phyloP scores from a whole-genome alignment of 2,329 filamentous ascomycete genomes.

The Tolypocladium album region DNA sequence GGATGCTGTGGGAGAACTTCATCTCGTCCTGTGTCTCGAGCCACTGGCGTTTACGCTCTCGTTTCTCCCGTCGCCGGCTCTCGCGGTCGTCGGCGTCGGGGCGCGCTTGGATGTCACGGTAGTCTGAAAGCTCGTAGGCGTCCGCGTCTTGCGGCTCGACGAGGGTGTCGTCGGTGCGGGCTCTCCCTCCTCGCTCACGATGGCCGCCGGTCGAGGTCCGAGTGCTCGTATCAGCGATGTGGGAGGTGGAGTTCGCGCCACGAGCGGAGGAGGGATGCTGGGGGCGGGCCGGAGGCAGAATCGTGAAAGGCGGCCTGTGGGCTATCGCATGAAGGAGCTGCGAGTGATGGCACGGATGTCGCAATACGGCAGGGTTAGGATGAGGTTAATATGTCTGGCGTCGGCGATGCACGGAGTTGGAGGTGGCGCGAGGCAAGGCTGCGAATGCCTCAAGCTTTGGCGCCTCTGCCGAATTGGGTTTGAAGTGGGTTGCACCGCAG shows the following conservation, averaged over 20 bases:
- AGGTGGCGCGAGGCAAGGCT: not conserved
- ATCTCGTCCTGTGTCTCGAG: slow-evolving; percentile 74
- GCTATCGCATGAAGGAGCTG: not conserved
- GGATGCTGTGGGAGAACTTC: slow-evolving; percentile 99
- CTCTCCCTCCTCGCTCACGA: slow-evolving; percentile 26
- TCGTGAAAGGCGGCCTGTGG: slow-evolving; percentile 14
- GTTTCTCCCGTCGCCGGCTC: slow-evolving; percentile 29
- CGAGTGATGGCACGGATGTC: not conserved
- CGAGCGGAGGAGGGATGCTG: slow-evolving; percentile 29
- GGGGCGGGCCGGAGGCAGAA: slow-evolving; percentile 16
- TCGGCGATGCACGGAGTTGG: not conserved
- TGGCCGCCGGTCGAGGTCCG: slow-evolving; percentile 12
- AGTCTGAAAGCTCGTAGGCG: slow-evolving; percentile 31
- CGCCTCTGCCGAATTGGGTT: not conserved
- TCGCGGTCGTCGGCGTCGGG: slow-evolving; percentile 19
- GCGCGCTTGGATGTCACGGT: slow-evolving; percentile 19
- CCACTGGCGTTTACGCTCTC: slow-evolving; percentile 54
- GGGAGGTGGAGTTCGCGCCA: slow-evolving; percentile 13
- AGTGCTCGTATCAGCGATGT: slow-evolving; percentile 6
- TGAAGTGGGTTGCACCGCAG: not conserved
- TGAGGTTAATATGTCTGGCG: not conserved
- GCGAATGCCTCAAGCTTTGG: not conserved
- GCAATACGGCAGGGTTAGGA: not conserved
- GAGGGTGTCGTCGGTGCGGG: slow-evolving; percentile 1
- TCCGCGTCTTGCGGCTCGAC: slow-evolving; percentile 7